phyloP scores from a whole-genome alignment of 176 grass and related monocot genomes.

The Aegilops sharonensis region DNA sequence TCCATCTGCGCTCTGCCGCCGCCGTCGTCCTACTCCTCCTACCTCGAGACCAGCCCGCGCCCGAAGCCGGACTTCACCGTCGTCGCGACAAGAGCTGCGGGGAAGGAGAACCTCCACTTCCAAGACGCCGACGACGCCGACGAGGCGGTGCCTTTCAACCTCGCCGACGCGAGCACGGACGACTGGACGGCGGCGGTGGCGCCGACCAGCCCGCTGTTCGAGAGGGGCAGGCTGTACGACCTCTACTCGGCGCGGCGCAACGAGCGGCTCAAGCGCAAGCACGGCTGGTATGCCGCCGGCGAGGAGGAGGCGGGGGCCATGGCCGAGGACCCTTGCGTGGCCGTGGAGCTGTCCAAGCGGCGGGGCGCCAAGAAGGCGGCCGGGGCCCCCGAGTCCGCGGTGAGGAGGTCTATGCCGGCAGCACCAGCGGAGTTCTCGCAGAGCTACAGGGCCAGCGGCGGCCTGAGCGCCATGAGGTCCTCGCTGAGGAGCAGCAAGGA shows the following conservation, averaged over 20 bases:
- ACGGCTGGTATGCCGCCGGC: conserved; percentile 40
- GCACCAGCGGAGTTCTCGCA: background rate
- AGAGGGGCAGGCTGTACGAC: conserved; percentile 77
- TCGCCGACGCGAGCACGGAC: conserved; percentile 15
- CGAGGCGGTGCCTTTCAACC: conserved; percentile 1
- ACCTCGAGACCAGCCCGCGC: conserved; percentile 23
- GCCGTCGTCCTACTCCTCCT: background rate
- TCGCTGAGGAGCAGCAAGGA: conserved; percentile 71
- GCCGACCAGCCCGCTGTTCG: conserved; percentile 53
- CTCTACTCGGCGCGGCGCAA: conserved; percentile 78
- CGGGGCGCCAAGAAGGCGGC: conserved; percentile 45
- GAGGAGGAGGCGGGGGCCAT: conserved; percentile 43
- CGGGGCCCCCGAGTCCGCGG: conserved; percentile 33
- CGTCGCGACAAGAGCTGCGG: background rate
- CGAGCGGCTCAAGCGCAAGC: conserved; percentile 80
- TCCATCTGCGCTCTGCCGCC: conserved; percentile 51
- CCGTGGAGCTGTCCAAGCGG: conserved; percentile 69
- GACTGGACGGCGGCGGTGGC: background rate
- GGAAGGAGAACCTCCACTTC: conserved; percentile 39
- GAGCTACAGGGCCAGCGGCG: conserved; percentile 11
- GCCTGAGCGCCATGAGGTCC: conserved; percentile 35
- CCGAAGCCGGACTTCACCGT: conserved; percentile 29
- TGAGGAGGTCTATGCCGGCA: conserved; percentile 52
- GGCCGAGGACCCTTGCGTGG: conserved; percentile 64
- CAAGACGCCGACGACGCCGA: conserved; percentile 29